Percentiles rank a stretch among this genome's conserved stretches.
Conservation (phyloP, 352 stramenopile species). For the Phytophthora constricta region DNA sequence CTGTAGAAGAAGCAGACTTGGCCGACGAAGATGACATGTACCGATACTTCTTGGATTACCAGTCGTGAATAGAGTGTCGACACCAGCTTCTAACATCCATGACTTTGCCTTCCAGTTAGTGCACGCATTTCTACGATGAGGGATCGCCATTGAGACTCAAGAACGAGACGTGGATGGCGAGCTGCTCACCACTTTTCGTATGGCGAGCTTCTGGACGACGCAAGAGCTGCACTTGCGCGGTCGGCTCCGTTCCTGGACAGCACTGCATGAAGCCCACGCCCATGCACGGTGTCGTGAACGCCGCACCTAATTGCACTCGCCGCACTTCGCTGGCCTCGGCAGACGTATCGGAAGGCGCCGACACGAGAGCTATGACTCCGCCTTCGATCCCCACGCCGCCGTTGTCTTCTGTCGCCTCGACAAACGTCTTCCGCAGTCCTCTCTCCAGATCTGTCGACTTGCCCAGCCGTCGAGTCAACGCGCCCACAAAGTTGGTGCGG, state of each 20-base stretch:
- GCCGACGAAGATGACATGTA: constrained; percentile 25
- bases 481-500: constrained; percentile 44
- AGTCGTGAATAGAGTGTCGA: neutral
- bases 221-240: constrained; percentile 59
- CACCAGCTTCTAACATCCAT: neutral
- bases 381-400: constrained; percentile 54
- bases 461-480: constrained; percentile 37
- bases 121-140: neutral
- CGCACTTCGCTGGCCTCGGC: neutral
- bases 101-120: neutral
- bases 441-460: constrained; percentile 38
- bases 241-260: constrained; percentile 5
- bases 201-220: constrained; percentile 27
- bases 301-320: constrained; percentile 54
- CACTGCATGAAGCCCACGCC: constrained; percentile 60
- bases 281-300: constrained; percentile 77
- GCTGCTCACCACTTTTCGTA: constrained; percentile 3
- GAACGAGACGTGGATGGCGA: constrained; percentile 39
- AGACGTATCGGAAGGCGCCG: neutral
- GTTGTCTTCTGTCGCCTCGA: constrained; percentile 38
- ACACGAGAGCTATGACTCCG: constrained; percentile 52
- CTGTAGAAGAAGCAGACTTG: constrained; percentile 6
- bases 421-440: constrained; percentile 45
- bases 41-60: constrained; percentile 19
- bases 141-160: constrained; percentile 13